Percentiles rank a stretch among this genome's conserved stretches.
These are phyloP conservation scores for Argentina anserina DNA, from an alignment of 306 rosid genomes.

Conservation along the genomic window DNA sequence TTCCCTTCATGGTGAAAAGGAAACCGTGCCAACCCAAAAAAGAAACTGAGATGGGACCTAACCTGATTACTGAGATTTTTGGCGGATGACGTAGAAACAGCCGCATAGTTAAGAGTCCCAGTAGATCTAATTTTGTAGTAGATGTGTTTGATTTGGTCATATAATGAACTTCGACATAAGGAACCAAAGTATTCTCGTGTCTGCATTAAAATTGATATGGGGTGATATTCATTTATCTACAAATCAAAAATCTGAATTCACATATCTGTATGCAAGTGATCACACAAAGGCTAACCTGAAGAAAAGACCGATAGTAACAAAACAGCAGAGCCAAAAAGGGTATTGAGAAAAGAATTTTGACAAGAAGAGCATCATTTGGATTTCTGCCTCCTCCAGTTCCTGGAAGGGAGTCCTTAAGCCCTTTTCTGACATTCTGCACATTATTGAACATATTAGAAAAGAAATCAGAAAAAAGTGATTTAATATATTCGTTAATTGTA, in stretches of 20 bases:
- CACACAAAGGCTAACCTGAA: constrained; percentile 52
- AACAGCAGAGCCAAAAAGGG: constrained; percentile 67
- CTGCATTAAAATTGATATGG: constrained; percentile 43
- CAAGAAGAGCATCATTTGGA: constrained; percentile 71
- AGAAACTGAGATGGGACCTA: constrained; percentile 21
- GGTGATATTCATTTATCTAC: constrained; percentile 13
- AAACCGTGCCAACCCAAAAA: neutral
- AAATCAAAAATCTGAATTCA: neutral
- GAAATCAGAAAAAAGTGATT: constrained; percentile 9
- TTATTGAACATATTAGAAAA: constrained; percentile 20
- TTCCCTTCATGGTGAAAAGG: neutral
- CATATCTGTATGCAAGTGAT: constrained; percentile 15
- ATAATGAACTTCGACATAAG: constrained; percentile 59
- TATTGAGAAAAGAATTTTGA: constrained; percentile 66
- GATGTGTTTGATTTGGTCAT: constrained; percentile 62
- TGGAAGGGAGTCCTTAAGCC: constrained; percentile 79
- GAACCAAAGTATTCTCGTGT: constrained; percentile 44
- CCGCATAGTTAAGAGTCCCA: constrained; percentile 57
- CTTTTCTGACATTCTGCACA: constrained; percentile 73
- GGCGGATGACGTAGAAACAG: constrained; percentile 46
- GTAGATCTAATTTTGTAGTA: constrained; percentile 65
- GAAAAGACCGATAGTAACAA: constrained; percentile 50
- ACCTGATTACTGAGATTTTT: constrained; percentile 61
- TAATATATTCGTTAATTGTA: neutral
- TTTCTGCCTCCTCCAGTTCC: constrained; percentile 87